Evolutionary conservation across 257 asterid genomes (phyloP).

Genomic region (Asclepias syriaca): DNA sequence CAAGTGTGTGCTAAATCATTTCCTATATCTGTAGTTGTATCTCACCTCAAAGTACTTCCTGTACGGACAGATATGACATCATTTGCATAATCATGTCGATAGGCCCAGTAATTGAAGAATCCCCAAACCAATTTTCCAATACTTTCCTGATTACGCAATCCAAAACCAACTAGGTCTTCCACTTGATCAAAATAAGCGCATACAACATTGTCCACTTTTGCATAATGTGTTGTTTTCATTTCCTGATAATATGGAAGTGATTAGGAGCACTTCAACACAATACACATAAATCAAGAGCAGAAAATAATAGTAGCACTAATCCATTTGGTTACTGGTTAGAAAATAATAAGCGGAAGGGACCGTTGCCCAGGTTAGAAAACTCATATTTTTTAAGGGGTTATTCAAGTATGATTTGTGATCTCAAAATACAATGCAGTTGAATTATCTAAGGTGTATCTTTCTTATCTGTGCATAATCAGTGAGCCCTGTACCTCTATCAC

Average conservation of each 20-base stretch:
- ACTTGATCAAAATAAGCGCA: slow-evolving; percentile 80
- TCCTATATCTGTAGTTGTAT: neutral
- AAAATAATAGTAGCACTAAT: neutral
- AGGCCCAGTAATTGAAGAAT: slow-evolving; percentile 92
- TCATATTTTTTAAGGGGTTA: neutral
- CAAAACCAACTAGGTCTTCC: slow-evolving; percentile 59
- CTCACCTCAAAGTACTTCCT: slow-evolving; percentile 71
- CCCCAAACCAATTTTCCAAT: slow-evolving; percentile 71
- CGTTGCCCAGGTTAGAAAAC: neutral
- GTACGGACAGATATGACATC: slow-evolving; percentile 87
- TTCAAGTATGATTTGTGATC: neutral
- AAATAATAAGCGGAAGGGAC: neutral
- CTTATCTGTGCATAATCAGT: neutral
- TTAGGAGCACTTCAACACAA: neutral
- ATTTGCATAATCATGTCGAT: slow-evolving; percentile 73
- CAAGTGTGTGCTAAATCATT: neutral
- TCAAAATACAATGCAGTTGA: neutral
- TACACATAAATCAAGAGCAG: neutral
- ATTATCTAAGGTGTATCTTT: neutral
- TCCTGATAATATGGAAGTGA: slow-evolving; percentile 36
- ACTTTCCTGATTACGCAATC: slow-evolving; percentile 61
- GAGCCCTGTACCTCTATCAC: neutral
- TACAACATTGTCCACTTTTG: slow-evolving; percentile 51
- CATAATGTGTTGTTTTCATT: slow-evolving; percentile 60
- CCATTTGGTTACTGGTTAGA: neutral